Percentiles rank a stretch among this genome's conserved stretches.
These are phyloP conservation scores for Trichoderma reesei DNA, from an alignment of 495 filamentous ascomycete genomes.

Conservation along the genomic window DNA sequence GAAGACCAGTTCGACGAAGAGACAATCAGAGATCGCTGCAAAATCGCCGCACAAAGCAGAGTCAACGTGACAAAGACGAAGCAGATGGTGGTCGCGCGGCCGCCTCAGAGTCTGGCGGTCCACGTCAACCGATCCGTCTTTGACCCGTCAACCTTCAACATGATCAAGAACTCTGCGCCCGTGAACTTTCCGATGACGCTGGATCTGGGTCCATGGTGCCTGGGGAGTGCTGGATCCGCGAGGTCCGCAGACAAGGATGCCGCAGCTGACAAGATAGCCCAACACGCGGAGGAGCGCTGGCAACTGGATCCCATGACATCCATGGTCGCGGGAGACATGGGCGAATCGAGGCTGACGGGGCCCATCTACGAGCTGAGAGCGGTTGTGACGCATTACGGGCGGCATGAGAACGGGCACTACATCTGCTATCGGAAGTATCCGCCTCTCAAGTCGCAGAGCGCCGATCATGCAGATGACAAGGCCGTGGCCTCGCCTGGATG, in stretches of 20 bases:
- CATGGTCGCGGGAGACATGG: conserved; percentile 50
- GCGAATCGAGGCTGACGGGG: conserved; percentile 33
- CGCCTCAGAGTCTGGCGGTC: conserved; percentile 67
- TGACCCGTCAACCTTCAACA: conserved; percentile 64
- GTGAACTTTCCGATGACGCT: conserved; percentile 66
- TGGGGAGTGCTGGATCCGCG: conserved; percentile 40
- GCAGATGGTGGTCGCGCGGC: conserved; percentile 73
- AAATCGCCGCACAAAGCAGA: conserved; percentile 57
- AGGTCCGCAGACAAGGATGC: not conserved
- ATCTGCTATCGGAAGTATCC: conserved; percentile 47
- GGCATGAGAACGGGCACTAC: conserved; percentile 94
- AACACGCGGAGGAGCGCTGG: conserved; percentile 51
- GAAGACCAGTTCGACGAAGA: conserved; percentile 73
- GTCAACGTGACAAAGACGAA: conserved; percentile 73
- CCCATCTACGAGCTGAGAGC: conserved; percentile 73
- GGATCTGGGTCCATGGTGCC: conserved; percentile 69
- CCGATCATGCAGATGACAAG: not conserved
- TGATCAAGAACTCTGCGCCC: conserved; percentile 71
- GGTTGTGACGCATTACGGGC: conserved; percentile 79
- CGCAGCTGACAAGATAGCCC: conserved; percentile 10
- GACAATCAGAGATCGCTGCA: conserved; percentile 60
- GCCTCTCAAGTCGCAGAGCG: conserved; percentile 12
- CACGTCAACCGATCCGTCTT: conserved; percentile 91
- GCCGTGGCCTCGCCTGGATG: not conserved
- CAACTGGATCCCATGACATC: conserved; percentile 50